A percentile compares a stretch with the other conserved stretches of the same genome.
phyloP scores from a whole-genome alignment of 1,284 basidiomycete species.

The Caloboletus firmus region DNA sequence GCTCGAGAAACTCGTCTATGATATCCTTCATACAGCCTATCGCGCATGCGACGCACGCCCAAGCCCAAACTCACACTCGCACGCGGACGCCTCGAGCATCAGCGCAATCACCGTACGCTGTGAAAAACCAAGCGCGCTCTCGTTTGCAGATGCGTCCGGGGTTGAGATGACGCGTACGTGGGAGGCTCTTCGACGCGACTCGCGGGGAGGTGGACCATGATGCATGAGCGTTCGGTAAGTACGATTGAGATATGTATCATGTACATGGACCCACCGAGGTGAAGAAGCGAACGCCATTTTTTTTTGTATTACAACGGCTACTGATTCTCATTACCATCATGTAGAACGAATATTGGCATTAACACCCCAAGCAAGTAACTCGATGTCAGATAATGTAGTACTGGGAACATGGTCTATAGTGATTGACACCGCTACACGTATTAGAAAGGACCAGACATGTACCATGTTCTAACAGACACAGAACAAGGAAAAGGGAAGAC shows the following conservation, averaged over 20 bases:
- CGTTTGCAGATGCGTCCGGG: constrained; percentile 48
- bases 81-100: constrained; percentile 14
- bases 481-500: not conserved
- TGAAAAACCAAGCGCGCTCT: constrained; percentile 53
- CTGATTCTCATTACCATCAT: not conserved
- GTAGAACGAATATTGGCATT: too few species aligned
- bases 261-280: too few species aligned
- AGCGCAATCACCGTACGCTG: constrained; percentile 43
- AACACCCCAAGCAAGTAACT: too few species aligned
- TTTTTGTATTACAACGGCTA: not conserved
- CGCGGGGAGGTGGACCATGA: not conserved
- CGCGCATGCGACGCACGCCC: constrained; percentile 26
- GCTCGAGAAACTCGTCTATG: constrained; percentile 49
- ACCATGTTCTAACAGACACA: not conserved
- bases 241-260: not conserved
- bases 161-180: constrained; percentile 46
- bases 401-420: not conserved
- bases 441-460: not conserved
- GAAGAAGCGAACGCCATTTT: too few species aligned
- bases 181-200: not conserved
- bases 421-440: not conserved
- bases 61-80: not conserved
- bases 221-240: not conserved
- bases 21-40: constrained; percentile 40
- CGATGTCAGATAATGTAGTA: too few species aligned